Base-by-base conservation (phyloP, 2,329 filamentous ascomycete genomes). In the Botrytis pseudocinerea region DNA sequence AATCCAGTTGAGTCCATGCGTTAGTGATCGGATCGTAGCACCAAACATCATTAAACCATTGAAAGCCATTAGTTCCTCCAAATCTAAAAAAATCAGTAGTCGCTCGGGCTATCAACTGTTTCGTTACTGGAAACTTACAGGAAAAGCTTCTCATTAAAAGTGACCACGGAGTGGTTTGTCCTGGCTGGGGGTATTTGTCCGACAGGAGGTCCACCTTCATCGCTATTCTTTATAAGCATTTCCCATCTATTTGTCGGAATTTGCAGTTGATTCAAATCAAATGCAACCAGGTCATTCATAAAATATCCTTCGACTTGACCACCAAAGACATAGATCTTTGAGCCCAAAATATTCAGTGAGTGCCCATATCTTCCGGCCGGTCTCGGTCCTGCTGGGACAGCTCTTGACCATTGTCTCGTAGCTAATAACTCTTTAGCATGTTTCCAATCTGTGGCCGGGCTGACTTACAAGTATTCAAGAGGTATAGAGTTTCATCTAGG, bases 11-110 rank as follows among this genome's bases (percentile, higher is more conserved):
- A 16, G 90, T 85, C 96, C 96, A 99, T 72, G 87, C 85, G 82
- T 98, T 98, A 63, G 88, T 85, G 72, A 90, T 87, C 12, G 95
- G 93, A 79, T 98, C 95, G 81, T 96, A 99, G 70, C 91, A 93
- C 96, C 96, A 99, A 65, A 99, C 96, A 81, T 99, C 96, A 82
- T 98, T 99, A 85, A 98, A 99, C 97, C 96, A 99, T 79, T 93
- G 91, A 72, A 95, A 89, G 59, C 96, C 96, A 81, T 99, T 97
- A 2, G 96, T 99, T 75, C 96, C 96, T 78, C 96, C 96, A 81
- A 99, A 99, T n/a, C 93, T 96, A 77, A 4, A 69, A 32, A 59
- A 54, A 68, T 79, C 66, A 81, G 77, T 66, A 73, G 46, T 40
- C 12, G 18, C 25, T 22, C 5, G 4, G 22, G 46, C 20, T 48